Evolutionary conservation across 306 rosid species (phyloP), one percentile per base, ranked within the genome.

Genomic region (Prunus mongolica): DNA sequence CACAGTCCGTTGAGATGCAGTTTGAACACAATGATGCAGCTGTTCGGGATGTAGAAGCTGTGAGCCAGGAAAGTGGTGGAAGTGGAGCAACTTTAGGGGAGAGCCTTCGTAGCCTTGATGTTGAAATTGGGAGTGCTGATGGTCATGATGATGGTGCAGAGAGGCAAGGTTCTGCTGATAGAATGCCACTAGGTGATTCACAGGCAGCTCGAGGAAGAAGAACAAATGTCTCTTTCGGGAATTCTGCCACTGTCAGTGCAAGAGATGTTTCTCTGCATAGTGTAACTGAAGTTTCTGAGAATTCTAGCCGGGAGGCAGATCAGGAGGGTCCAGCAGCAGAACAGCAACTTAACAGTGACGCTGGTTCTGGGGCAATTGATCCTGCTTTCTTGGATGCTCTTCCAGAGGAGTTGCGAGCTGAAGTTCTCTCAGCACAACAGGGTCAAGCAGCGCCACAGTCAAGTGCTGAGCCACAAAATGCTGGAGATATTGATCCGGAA

Each of bases 41-140:
- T 73, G 93, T 76, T 58, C 89, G 95, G 69, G 98, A 94, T 84
- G 93, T 94, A 49, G 98, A 94, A 89, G 98, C 97, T 83, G 92
- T 91, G 79, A 94, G 98, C 84, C 98, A 94, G 84, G 97, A 85
- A 88, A 94, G 98, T 83, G 84, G 98, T 78, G 98, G 96, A 54
- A 94, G 98, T 87, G 98, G 95, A 65, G 98, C 98, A 54, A 94
- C 98, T 77, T 81, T 94, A 80, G 98, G 98, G 65, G 98, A 91
- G 85, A 94, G 98, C 74, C 95, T 94, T 78, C 89, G 98, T 18
- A 94, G 98, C 86, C 91, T 94, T 67, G 98, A 94, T 85, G 98
- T 94, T 69, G 98, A 94, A 85, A 94, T 94, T 81, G 98, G 98
- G 78, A 94, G 98, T 76, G 96, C 91, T 71, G 98, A 93, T 76